Base-by-base conservation (phyloP, 805 yeast species). In the Osmozyma mogii region DNA sequence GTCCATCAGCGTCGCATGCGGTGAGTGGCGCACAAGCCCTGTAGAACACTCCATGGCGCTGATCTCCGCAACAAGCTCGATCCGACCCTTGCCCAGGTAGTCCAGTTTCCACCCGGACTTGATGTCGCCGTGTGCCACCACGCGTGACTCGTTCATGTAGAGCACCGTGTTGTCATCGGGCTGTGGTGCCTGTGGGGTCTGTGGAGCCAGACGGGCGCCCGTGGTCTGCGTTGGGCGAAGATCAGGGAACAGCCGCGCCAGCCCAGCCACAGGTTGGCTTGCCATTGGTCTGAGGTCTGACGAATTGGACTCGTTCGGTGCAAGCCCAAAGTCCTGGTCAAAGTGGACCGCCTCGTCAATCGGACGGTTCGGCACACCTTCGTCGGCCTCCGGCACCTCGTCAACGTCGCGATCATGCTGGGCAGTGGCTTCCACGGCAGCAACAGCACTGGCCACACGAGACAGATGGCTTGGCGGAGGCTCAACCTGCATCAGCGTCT, bases 101-200 rank as follows among this genome's bases (percentile, higher is more conserved):
- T 92, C 98, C 1, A 92, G 75, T 52, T 92, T 92, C 99, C 99
- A 92, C 3, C 99, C 99, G 17, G 72, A 66, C 49, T 82, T 84
- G 48, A 85, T 56, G 37, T 84, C 95, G 8, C 96, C 96, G 31
- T 76, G 70, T 9, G 79, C 71, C 6, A 92, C 61, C 4, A 83
- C 72, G 17, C 88, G 68, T 6, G 71, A 69, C 46, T 88, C 95
- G 51, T 87, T 94, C 9, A 76, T 53, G 43, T 70, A 80, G 9
- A 82, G 35, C 15, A 48, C 45, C 11, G 32, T 30, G 9, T 43
- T 49, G n/a, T 49, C n/a, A n/a, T n/a, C n/a, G n/a, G n/a, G n/a
- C n/a, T 32, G 36, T 3, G 54, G 37, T 9, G 32, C 36, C 1
- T 45, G 21, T 18, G 52, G 45, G 3, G 36, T 34, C 17, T 40